Evolutionary conservation across 2,329 filamentous ascomycete species (phyloP).

Genomic region (Cadophora sp.): DNA sequence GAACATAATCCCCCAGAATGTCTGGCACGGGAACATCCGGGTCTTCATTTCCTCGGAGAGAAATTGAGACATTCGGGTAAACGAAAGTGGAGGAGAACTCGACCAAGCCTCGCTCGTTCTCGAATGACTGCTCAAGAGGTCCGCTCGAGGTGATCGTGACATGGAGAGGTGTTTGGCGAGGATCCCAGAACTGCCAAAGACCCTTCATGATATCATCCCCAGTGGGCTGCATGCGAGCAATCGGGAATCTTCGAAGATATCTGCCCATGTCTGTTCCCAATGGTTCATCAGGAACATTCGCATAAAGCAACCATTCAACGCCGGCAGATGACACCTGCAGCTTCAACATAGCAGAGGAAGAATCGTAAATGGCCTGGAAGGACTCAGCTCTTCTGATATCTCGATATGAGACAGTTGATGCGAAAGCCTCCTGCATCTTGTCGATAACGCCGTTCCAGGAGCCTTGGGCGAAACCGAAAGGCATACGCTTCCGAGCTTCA

Average conservation of each 20-base stretch:
- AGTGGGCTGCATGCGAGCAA: slow-evolving; percentile 54
- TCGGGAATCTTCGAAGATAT: slow-evolving; percentile 49
- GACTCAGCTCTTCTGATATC: slow-evolving; percentile 44
- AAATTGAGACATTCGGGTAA: slow-evolving; percentile 52
- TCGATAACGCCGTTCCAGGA: slow-evolving; percentile 36
- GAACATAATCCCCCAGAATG: slow-evolving; percentile 57
- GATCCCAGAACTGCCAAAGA: slow-evolving; percentile 53
- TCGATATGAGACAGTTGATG: slow-evolving; percentile 46
- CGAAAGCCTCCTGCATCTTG: slow-evolving; percentile 45
- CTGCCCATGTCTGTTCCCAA: slow-evolving; percentile 50
- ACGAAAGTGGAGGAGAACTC: slow-evolving; percentile 38
- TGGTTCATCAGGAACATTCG: slow-evolving; percentile 45
- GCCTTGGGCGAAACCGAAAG: slow-evolving; percentile 25
- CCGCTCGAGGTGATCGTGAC: slow-evolving; percentile 49
- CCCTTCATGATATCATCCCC: slow-evolving; percentile 47
- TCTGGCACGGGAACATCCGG: slow-evolving; percentile 35
- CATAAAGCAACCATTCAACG: slow-evolving; percentile 56
- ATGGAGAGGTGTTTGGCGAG: slow-evolving; percentile 46
- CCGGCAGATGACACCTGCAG: slow-evolving; percentile 45
- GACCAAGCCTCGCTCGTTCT: slow-evolving; percentile 32
- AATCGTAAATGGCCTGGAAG: slow-evolving; percentile 54
- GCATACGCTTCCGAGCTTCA: background rate
- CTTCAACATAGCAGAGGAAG: slow-evolving; percentile 48
- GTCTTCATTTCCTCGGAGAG: background rate
- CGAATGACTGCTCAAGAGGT: slow-evolving; percentile 35